Conservation (phyloP, 305 asterid genomes). For the Petunia hybrid region DNA sequence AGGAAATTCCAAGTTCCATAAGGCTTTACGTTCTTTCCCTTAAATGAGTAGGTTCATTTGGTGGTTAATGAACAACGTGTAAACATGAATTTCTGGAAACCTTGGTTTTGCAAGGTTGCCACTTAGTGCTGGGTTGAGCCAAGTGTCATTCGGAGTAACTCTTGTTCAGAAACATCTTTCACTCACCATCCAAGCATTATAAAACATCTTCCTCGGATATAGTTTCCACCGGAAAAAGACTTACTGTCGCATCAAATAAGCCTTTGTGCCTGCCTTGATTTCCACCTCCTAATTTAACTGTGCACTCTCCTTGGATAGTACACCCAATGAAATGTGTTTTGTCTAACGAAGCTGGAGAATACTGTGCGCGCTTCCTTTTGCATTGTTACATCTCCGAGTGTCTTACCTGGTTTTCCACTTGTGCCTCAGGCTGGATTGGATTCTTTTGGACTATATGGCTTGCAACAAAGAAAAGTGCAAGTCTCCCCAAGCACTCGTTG, state of each 20-base stretch:
- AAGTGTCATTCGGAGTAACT: not conserved
- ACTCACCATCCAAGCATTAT: too few relatives aligned
- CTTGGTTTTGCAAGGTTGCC: not conserved
- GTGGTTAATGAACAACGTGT: not conserved
- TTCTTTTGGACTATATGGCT: constrained; percentile 67
- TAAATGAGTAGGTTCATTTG: not conserved
- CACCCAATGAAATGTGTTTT: not conserved
- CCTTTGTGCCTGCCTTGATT: not conserved
- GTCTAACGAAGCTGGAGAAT: not conserved
- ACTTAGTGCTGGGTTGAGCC: not conserved
- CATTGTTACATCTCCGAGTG: not conserved
- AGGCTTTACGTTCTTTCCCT: too few relatives aligned
- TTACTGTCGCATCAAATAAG: too few relatives aligned
- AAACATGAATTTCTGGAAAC: not conserved
- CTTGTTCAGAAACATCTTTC: not conserved
- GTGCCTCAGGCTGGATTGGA: constrained; percentile 77
- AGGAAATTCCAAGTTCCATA: too few relatives aligned
- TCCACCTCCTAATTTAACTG: not conserved
- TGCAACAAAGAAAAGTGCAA: constrained; percentile 51
- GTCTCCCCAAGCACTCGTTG: constrained; percentile 62
- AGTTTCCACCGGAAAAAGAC: too few relatives aligned
- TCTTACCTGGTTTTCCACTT: not conserved
- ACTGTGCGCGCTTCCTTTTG: not conserved
- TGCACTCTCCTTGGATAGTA: not conserved
- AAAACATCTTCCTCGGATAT: too few relatives aligned